Evolutionary conservation across 2,329 filamentous ascomycete genomes (phyloP), one percentile per base, ranked within the genome.

Genomic region (Fusarium nurragi): DNA sequence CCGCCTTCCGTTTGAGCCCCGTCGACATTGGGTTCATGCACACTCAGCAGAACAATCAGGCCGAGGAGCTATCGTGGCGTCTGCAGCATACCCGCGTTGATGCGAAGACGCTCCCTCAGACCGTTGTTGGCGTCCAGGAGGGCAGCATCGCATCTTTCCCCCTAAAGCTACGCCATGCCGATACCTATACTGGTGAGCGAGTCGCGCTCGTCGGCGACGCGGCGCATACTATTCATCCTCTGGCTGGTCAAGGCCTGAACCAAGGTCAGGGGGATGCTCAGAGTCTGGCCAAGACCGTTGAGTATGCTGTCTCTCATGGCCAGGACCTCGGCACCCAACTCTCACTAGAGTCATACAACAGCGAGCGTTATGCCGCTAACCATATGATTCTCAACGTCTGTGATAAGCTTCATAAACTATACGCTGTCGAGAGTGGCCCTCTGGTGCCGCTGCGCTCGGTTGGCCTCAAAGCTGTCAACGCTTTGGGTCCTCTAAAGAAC

Each of bases 221-320:
- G 2, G 95, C 95, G 9, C 95, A 99, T 76, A 97, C 94, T 2
- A 89, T 97, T 66, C 95, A 99, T 76, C 95, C 95, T 0, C 88
- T 99, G 5, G 95, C 93, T 2, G 95, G 95, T 1, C 95, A 98
- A 77, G 95, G 95, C 2, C 83, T 99, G 14, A 99, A 99, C 74
- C 91, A 96, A 71, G 95, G 95, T 2, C 90, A 98, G 64, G 93
- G 88, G 18, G 95, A 99, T 74, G 91, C 95, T 1, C 89, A 92
- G 71, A 90, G 90, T 50, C 85, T 99, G 1, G 88, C 89, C 8
- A 84, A 84, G 63, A 88, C 88, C 1, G 90, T 99, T 47, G 87
- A 88, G 60, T 89, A 89, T 67, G 91, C 93, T 5, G 89, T 96
- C 18, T 80, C 83, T 39, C 91, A 95, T 64, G 95, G 95, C 1